Conservation (phyloP, 805 yeast species). For the Pichia rugopelliculosa region DNA sequence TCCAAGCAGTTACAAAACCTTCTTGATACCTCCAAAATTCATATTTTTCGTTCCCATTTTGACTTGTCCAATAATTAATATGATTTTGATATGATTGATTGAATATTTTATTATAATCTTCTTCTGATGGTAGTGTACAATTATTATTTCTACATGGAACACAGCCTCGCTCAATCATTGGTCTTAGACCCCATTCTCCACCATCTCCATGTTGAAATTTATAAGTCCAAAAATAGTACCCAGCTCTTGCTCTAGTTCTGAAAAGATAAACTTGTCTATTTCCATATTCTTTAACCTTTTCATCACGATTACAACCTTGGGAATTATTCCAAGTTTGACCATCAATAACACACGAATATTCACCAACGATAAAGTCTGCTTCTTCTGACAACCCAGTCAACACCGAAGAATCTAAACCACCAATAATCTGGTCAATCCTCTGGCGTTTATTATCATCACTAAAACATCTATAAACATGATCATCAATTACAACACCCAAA, state of each 20-base stretch:
- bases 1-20: constrained; percentile 72
- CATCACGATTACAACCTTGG: constrained; percentile 36
- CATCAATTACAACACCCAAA: constrained; percentile 68
- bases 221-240: constrained; percentile 85
- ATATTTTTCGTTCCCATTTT: constrained; percentile 50
- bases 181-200: constrained; percentile 92
- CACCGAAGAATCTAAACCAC: constrained; percentile 44
- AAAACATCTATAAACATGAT: constrained; percentile 83
- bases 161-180: constrained; percentile 62
- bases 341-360: constrained; percentile 82
- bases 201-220: constrained; percentile 86
- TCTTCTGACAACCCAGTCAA: constrained; percentile 39
- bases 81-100: constrained; percentile 40
- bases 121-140: constrained; percentile 32
- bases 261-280: constrained; percentile 43
- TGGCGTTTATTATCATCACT: constrained; percentile 65
- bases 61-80: constrained; percentile 57
- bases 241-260: constrained; percentile 50
- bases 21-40: constrained; percentile 79
- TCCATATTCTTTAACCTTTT: constrained; percentile 58
- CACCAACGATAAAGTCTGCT: constrained; percentile 76
- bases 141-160: constrained; percentile 31
- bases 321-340: constrained; percentile 61
- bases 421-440: constrained; percentile 54
- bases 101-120: constrained; percentile 34